Evolutionary conservation across 2,329 filamentous ascomycete genomes (phyloP), one percentile per base, ranked within the genome.

Genomic region (Aspergillus glaucus): DNA sequence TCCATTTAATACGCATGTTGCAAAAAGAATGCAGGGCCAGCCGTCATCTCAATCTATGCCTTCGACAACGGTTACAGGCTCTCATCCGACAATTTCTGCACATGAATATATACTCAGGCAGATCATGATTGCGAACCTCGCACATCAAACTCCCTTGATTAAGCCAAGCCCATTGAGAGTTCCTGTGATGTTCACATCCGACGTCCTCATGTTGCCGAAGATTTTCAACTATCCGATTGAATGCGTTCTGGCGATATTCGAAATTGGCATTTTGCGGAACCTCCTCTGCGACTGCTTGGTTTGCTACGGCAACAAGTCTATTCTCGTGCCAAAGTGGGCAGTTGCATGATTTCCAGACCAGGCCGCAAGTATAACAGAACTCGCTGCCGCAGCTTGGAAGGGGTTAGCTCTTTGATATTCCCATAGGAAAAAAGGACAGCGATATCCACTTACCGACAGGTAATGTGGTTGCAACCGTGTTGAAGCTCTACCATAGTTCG

Each of bases 381-480:
- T 55, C 40, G 6, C 40, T 19, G 1, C 50, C 52, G 6, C 52
- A 55, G 2, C 50, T 53, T 21, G 10, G 14, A 34, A 36, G 15
- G 15, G 5, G 32, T 36, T 36, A 36, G n/a, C 19, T 15, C 2
- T 24, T 55, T 42, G 52, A 43, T 21, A 17, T 17, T 32, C n/a
- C 7, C 26, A 21, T 22, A 15, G 14, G 4, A n/a, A 7, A 10
- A 34, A 6, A 14, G 15, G 28, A 42, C 9, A 14, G 10, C 32
- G 40, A 24, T 4, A 36, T 14, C 26, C 14, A 44, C 51, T 37
- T 48, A 58, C 56, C 47, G 47, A 36, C 56, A 56, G 1, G 41
- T 52, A 2, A 58, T 58, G 46, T 58, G 55, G 22, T 52, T 50
- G 15, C 55, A 58, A 22, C 56, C 55, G 3, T 41, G 21, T 2